Conservation (phyloP, 1,284 basidiomycete genomes). For the Filobasidium uniguttulatum region DNA sequence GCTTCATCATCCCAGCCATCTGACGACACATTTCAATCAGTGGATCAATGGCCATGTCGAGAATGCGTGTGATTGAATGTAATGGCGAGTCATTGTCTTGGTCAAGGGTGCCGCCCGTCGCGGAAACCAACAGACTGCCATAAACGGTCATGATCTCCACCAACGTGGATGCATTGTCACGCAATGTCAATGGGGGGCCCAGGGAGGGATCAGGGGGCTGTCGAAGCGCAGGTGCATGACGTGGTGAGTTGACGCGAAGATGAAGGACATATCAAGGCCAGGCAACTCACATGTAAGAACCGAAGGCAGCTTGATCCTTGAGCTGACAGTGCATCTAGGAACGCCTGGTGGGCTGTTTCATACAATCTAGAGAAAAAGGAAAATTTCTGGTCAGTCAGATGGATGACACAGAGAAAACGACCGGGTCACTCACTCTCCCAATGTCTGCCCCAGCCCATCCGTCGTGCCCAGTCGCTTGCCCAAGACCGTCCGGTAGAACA, state of each 20-base stretch:
- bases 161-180: constrained; percentile 67
- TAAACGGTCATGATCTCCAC: constrained; percentile 80
- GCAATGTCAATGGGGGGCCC: constrained; percentile 58
- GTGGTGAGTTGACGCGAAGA: neutral
- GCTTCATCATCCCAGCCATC: constrained; percentile 49
- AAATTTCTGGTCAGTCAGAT: neutral
- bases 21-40: constrained; percentile 59
- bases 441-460: constrained; percentile 58
- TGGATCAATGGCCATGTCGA: constrained; percentile 71
- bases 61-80: too few species aligned
- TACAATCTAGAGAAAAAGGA: constrained; percentile 53
- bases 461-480: constrained; percentile 70
- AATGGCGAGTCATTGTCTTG: too few species aligned
- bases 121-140: constrained; percentile 56
- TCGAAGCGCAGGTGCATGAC: neutral
- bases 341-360: constrained; percentile 61
- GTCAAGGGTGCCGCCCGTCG: constrained; percentile 42
- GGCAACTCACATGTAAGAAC: constrained; percentile 49
- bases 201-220: constrained; percentile 64
- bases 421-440: constrained; percentile 55
- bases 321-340: constrained; percentile 69
- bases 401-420: constrained; percentile 2
- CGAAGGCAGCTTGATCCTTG: constrained; percentile 63
- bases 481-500: constrained; percentile 91
- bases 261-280: neutral